Percentiles rank a stretch among this genome's conserved stretches.
These are phyloP conservation scores for Lyophyllum semitale DNA, from an alignment of 768 basidiomycete species.

Conservation along the genomic window DNA sequence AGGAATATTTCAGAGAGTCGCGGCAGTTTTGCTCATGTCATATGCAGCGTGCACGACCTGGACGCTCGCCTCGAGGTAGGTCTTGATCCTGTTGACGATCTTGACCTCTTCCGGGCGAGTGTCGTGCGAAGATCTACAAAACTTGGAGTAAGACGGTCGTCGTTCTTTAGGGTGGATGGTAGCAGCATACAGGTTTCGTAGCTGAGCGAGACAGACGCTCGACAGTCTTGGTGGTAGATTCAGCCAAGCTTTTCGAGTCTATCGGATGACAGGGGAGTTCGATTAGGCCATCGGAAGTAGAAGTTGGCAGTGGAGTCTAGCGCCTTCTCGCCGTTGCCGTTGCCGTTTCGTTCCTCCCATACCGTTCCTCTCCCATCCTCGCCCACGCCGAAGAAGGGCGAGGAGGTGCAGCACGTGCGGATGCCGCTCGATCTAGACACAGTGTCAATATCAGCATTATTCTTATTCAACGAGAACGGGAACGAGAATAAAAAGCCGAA, in stretches of 20 bases:
- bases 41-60: constrained; percentile 15
- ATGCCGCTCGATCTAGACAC: no score
- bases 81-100: constrained; percentile 12
- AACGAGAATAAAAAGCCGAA: no score
- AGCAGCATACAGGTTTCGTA: constrained; percentile 28
- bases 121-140: constrained; percentile 20
- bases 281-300: constrained; percentile 3
- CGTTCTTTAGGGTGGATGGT: neutral
- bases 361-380: no score
- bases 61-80: constrained; percentile 18
- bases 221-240: constrained; percentile 35
- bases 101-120: constrained; percentile 12
- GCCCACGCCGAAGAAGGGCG: no score
- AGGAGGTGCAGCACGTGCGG: no score
- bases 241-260: constrained; percentile 28
- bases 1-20: constrained; percentile 3
- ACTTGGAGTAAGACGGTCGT: neutral
- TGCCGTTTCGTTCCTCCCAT: no score
- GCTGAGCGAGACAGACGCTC: constrained; percentile 37
- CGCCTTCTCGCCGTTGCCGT: no score
- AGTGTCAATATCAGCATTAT: no score
- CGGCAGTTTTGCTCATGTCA: constrained; percentile 16
- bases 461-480: no score
- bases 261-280: constrained; percentile 11
- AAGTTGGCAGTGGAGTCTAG: no score